Base-by-base conservation (phyloP, 495 filamentous ascomycete species). In the Hamigera avellanea region DNA sequence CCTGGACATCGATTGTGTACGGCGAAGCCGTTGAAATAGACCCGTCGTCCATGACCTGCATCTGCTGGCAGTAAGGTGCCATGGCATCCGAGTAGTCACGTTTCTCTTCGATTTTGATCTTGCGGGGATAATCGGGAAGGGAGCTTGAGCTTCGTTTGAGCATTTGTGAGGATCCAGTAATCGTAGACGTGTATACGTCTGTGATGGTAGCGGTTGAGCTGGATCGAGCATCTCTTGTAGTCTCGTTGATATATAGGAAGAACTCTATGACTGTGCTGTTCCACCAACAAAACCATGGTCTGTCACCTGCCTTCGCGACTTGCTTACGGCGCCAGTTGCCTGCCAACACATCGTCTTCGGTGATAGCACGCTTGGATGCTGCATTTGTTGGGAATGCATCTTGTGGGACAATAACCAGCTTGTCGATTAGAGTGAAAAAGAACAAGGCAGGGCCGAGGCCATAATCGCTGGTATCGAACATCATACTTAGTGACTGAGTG, bases 231-330 rank as follows among this genome's bases (percentile, higher is more conserved):
- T 53, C 53, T 16, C 61, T 60, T 42, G 69, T 75, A 2, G 65
- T 56, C 44, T 80, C 69, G 32, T 72, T 70, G 37, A 80, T 63
- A 52, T 88, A 95, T 39, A 95, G 75, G 53, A 87, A 91, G 13
- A 79, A 66, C 44, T 93, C 85, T 32, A 95, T 62, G 31, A 76
- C 67, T 0, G 86, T 93, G 4, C 74, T 66, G 41, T 89, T 87
- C 85, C 85, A 95, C 49, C 70, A 80, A 54, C 88, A 95, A 45
- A 84, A 77, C 87, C 87, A 95, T 1, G 84, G 80, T 35, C 70
- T 75, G 25, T 88, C 79, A 0, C 77, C 76, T 2, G 63, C 57
- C 35, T 69, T 45, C 2, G 75, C 73, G 26, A 66, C 45, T 13
- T 69, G 48, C 40, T 70, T 77, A 26, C 68, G 59, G 19, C 44